These are phyloP conservation scores for Caryopteris hybrid DNA, from an alignment of 305 asterid genomes.

Conservation along the genomic window DNA sequence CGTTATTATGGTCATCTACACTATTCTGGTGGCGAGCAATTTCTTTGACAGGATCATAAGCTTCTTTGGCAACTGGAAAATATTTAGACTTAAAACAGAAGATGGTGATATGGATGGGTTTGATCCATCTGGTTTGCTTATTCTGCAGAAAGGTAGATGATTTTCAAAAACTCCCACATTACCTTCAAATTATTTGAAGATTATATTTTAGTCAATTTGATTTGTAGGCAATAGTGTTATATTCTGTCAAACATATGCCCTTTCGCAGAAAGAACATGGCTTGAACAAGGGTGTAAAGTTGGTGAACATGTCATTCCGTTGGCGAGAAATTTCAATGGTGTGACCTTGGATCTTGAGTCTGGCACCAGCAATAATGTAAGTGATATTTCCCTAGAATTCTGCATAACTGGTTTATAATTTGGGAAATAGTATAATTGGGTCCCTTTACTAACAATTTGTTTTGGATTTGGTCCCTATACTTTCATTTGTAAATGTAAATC, in stretches of 20 bases:
- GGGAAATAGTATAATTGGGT: background rate
- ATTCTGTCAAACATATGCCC: constrained; percentile 6
- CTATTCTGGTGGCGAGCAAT: constrained; percentile 89
- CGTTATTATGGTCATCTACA: constrained; percentile 92
- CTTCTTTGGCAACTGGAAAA: constrained; percentile 92
- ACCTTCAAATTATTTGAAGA: background rate
- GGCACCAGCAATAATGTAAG: constrained; percentile 54
- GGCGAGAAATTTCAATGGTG: constrained; percentile 89
- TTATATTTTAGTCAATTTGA: background rate
- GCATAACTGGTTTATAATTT: background rate
- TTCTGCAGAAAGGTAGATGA: constrained; percentile 77
- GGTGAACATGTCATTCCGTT: constrained; percentile 96
- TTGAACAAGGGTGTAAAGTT: constrained; percentile 84
- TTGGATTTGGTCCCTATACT: background rate
- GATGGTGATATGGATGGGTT: constrained; percentile 89
- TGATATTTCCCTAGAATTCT: constrained; percentile 15
- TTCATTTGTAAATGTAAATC: background rate
- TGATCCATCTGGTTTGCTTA: constrained; percentile 92
- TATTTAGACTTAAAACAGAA: constrained; percentile 65
- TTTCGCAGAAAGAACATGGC: constrained; percentile 79
- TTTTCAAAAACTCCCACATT: background rate
- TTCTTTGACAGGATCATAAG: constrained; percentile 82
- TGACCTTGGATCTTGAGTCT: constrained; percentile 67
- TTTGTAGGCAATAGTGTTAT: constrained; percentile 5
- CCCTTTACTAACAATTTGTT: background rate